Conservation (phyloP, 305 asterid species). For the Rubia balearica region DNA sequence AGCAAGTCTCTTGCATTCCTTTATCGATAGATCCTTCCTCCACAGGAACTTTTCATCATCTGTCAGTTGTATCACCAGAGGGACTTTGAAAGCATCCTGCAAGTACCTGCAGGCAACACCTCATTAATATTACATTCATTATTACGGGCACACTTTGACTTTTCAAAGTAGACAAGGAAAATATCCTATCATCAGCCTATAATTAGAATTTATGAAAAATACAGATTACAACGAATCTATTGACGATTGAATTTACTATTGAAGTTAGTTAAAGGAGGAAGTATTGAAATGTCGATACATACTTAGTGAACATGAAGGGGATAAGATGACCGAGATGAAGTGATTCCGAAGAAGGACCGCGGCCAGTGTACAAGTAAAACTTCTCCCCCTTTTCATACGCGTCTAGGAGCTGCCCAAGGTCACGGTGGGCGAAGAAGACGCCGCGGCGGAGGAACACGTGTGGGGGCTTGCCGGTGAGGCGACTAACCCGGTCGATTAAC, state of each 20-base stretch:
- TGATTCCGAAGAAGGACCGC: slow-evolving; percentile 97
- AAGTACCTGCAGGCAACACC: slow-evolving; percentile 25
- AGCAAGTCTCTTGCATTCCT: slow-evolving; percentile 89
- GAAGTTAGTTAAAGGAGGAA: no score
- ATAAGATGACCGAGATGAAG: slow-evolving; percentile 95
- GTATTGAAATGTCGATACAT: no score
- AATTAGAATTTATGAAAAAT: no score
- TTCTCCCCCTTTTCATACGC: slow-evolving; percentile 76
- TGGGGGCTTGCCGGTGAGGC: slow-evolving; percentile 63
- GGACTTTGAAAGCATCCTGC: slow-evolving; percentile 96
- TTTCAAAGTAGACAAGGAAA: no score
- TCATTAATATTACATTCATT: no score
- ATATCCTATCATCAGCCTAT: no score
- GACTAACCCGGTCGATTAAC: slow-evolving; percentile 61
- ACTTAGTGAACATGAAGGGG: slow-evolving; percentile 93
- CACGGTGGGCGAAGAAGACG: slow-evolving; percentile 90
- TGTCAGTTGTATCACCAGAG: slow-evolving; percentile 87
- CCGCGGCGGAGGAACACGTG: slow-evolving; percentile 98
- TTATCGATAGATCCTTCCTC: slow-evolving; percentile 59
- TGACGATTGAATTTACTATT: no score
- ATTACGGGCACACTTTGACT: no score
- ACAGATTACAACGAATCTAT: no score
- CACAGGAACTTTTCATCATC: slow-evolving; percentile 98
- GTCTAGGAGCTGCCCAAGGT: slow-evolving; percentile 58
- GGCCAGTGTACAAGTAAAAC: slow-evolving; percentile 81